Percentiles rank a stretch among this genome's conserved stretches.
These are phyloP conservation scores for Acacia concinna DNA, from an alignment of 331 rosid genomes.

Conservation along the genomic window DNA sequence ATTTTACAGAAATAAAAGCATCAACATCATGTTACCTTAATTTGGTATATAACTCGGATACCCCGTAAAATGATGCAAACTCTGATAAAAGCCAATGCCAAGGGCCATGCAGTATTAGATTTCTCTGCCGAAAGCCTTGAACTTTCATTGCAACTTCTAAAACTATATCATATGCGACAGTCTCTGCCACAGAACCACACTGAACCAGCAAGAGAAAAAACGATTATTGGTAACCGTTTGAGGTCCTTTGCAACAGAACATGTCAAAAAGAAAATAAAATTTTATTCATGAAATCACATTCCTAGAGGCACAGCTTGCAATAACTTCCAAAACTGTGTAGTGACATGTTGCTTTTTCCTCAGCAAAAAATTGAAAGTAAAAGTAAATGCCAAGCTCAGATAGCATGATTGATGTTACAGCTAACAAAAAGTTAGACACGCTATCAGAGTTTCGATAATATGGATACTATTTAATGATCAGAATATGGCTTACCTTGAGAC, in stretches of 20 bases:
- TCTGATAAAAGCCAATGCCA: conserved; percentile 97
- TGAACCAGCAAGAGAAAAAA: conserved; percentile 32
- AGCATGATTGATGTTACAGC: conserved; percentile 5
- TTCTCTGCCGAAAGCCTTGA: conserved; percentile 87
- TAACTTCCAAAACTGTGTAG: background rate
- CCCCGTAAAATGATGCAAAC: conserved; percentile 92
- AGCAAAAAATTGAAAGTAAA: background rate
- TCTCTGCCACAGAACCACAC: conserved; percentile 97
- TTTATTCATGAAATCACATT: background rate
- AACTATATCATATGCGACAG: conserved; percentile 90
- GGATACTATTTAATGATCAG: background rate
- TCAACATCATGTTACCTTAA: conserved; percentile 60
- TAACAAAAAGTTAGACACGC: conserved; percentile 8
- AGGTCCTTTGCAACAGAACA: conserved; percentile 12
- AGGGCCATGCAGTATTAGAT: conserved; percentile 70
- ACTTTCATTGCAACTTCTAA: conserved; percentile 93
- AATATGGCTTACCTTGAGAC: conserved; percentile 67
- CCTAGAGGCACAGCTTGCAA: background rate
- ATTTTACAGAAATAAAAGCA: conserved; percentile 24
- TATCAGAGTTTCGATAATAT: background rate
- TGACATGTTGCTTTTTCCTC: background rate
- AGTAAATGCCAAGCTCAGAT: background rate
- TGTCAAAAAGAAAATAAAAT: too few relatives aligned
- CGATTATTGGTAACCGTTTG: background rate
- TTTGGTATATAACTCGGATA: conserved; percentile 85